phyloP scores from a whole-genome alignment of 331 rosid species.

The Rhamnella rubrinervis region DNA sequence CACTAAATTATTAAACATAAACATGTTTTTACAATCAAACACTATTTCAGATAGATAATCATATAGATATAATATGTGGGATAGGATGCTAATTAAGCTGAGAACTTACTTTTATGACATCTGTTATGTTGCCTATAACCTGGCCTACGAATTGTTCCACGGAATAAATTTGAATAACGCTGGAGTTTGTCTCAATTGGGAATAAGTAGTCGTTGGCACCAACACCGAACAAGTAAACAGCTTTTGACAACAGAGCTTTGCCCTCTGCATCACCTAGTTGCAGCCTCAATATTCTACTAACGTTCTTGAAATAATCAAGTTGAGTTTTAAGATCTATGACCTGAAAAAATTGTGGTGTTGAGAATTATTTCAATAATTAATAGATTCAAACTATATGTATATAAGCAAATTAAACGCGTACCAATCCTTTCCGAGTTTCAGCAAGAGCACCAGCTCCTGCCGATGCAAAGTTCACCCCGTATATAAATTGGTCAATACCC shows the following conservation, averaged over 20 bases:
- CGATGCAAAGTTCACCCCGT: slow-evolving; percentile 64
- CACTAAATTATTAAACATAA: background rate
- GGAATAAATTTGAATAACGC: background rate
- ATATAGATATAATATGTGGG: too few relatives aligned
- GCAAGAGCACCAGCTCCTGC: slow-evolving; percentile 52
- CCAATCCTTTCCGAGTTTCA: slow-evolving; percentile 46
- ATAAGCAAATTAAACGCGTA: background rate
- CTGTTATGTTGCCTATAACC: slow-evolving; percentile 22
- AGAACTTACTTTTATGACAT: slow-evolving; percentile 16
- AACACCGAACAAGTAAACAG: slow-evolving; percentile 29
- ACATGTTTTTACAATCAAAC: too few relatives aligned
- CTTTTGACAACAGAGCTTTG: slow-evolving; percentile 19
- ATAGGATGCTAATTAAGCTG: too few relatives aligned
- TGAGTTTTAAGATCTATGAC: slow-evolving; percentile 28
- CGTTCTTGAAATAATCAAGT: slow-evolving; percentile 30
- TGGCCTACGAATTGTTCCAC: slow-evolving; percentile 15
- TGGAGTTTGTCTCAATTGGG: background rate
- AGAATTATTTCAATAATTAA: background rate
- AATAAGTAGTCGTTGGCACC: slow-evolving; percentile 29
- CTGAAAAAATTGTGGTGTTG: slow-evolving; percentile 1
- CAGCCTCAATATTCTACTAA: slow-evolving; percentile 6
- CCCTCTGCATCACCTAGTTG: slow-evolving; percentile 10
- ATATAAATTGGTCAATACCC: background rate
- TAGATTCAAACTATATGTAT: background rate
- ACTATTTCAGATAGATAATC: too few relatives aligned